Base-by-base conservation (phyloP, 495 filamentous ascomycete genomes). In the Hypomontagnella monticulosa region DNA sequence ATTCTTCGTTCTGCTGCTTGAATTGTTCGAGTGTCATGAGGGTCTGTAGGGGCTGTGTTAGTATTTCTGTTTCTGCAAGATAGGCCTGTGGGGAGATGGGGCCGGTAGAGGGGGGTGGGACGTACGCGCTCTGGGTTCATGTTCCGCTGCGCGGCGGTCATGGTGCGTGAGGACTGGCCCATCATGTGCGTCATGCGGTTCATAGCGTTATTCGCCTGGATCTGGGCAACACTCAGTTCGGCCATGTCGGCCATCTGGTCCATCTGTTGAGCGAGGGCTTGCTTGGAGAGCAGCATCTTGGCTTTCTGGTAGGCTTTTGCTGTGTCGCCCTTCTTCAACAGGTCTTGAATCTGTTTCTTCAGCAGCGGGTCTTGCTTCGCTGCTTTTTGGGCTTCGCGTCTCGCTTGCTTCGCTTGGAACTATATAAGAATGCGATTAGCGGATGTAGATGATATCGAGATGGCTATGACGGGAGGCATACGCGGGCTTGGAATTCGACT, bases 381-480 rank as follows among this genome's bases (percentile, higher is more conserved):
- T 14, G 91, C 91, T 74, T 92, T 93, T 57, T 85, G 85, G 9
- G 91, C 88, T 79, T 94, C 91, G 63, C 91, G 81, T 57, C 91
- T 91, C 53, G 92, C 84, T 75, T 92, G 89, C 75, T 93, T 93
- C 18, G 91, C 87, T 57, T 92, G 93, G 81, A 94, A 93, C 89
- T 93, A 71, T 53, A 12, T 3, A 41, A 16, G 41, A 47, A 48
- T 23, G 42, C 49, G 9, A 27, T 53, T 47, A 52, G 50, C 12
- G 20, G 10, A 4, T 34, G 8, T 19, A 19, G 33, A 20, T 18
- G 16, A 19, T 51, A 7, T 37, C 16, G 36, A 38, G 64, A 16
- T 50, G 50, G 4, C 44, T 10, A 18, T 14, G 50, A 33, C n/a
- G 38, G 46, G 12, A 15, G 32, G 43, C 77, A 61, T 78, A 82